phyloP scores from a whole-genome alignment of 768 basidiomycete genomes.

The Trametes cingulata region DNA sequence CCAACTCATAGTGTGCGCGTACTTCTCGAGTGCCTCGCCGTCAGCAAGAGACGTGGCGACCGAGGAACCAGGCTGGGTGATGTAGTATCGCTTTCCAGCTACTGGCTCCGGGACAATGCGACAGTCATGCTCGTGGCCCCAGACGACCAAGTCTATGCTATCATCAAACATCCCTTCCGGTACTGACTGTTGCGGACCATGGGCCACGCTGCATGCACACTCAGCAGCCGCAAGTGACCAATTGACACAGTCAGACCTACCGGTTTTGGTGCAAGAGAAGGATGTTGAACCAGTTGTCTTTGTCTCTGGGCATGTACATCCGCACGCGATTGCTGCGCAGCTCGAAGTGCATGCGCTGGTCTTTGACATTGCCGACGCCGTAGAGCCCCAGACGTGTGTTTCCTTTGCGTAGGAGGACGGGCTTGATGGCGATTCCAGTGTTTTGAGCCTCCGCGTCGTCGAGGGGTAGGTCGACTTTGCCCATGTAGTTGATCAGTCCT shows the following conservation, averaged over 20 bases:
- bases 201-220: conserved; percentile 67
- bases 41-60: conserved; percentile 94
- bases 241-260: conserved; percentile 44
- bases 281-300: conserved; percentile 94
- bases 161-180: conserved; percentile 99
- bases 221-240: not conserved
- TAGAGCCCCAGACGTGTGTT: conserved; percentile 87
- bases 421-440: conserved; percentile 82
- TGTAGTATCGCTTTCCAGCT: conserved; percentile 87
- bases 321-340: conserved; percentile 89
- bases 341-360: conserved; percentile 96
- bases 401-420: conserved; percentile 90
- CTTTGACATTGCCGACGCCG: conserved; percentile 95
- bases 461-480: conserved; percentile 86
- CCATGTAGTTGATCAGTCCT: conserved; percentile 96
- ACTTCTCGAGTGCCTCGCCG: conserved; percentile 94
- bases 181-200: conserved; percentile 91
- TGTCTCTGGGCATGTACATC: conserved; percentile 95
- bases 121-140: conserved; percentile 99
- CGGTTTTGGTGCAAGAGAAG: conserved; percentile 94
- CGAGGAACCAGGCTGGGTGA: conserved; percentile 93
- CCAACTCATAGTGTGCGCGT: not conserved
- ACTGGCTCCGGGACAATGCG: conserved; percentile 89
- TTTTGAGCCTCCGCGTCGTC: conserved; percentile 65
- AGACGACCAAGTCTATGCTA: conserved; percentile 87